These are phyloP conservation scores for Chlorophyllum brunneum DNA, from an alignment of 768 basidiomycete species.

Conservation along the genomic window DNA sequence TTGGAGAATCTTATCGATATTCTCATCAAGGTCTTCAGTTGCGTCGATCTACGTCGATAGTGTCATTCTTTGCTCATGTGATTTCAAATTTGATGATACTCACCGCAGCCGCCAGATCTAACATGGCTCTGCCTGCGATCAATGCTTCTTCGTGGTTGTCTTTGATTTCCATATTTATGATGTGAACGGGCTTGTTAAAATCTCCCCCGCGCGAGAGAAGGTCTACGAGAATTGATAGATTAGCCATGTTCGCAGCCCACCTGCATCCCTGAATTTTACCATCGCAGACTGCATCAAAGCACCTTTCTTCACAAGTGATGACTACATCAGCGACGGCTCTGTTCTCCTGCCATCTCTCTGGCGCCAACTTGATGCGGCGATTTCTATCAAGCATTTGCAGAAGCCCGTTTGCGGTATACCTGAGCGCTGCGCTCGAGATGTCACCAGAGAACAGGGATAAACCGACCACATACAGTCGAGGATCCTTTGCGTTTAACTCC, in stretches of 20 bases:
- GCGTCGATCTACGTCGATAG: constrained; percentile 65
- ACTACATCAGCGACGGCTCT: constrained; percentile 90
- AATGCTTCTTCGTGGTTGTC: constrained; percentile 98
- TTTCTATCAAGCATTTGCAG: constrained; percentile 97
- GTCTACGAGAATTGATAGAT: constrained; percentile 46
- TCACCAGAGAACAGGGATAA: not conserved
- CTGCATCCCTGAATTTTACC: constrained; percentile 48
- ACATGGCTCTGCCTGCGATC: constrained; percentile 92
- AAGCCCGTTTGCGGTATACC: constrained; percentile 91
- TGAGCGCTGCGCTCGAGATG: constrained; percentile 23
- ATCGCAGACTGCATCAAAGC: constrained; percentile 97
- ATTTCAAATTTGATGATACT: constrained; percentile 27
- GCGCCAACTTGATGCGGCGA: constrained; percentile 83
- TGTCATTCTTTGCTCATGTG: constrained; percentile 9
- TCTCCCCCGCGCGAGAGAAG: constrained; percentile 85
- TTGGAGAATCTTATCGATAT: constrained; percentile 84
- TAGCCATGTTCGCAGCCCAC: not conserved
- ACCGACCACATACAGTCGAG: constrained; percentile 62
- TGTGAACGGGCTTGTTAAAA: constrained; percentile 88
- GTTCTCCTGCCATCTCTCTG: constrained; percentile 96
- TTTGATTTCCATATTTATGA: constrained; percentile 98
- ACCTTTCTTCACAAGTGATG: constrained; percentile 98
- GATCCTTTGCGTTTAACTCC: constrained; percentile 81
- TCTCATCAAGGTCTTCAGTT: constrained; percentile 84
- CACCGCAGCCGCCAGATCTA: constrained; percentile 88